Percentiles rank a stretch among this genome's conserved stretches.
phyloP scores from a whole-genome alignment of 371 early-diverging fungal genomes.

The Mortierella sp. region DNA sequence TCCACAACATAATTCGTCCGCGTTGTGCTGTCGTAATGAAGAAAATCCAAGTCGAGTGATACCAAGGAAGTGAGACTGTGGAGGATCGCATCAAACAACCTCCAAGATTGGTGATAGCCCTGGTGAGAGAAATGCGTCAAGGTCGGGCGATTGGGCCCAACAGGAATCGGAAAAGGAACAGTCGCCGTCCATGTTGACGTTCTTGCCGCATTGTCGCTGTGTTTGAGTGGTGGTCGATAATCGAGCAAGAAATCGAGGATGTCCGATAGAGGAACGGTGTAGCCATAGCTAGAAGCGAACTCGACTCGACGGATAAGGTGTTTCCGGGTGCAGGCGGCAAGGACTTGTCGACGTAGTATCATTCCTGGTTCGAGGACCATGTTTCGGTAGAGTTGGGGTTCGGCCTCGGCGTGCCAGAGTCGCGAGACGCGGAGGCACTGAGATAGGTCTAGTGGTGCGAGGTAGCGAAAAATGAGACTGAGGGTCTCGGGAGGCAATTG shows the following conservation, averaged over 20 bases:
- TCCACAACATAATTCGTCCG: not conserved
- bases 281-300: too few relatives aligned
- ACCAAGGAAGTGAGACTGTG: not conserved
- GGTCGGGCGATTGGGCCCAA: not conserved
- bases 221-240: not conserved
- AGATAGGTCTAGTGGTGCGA: too few relatives aligned
- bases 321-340: too few relatives aligned
- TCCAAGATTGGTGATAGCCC: not conserved
- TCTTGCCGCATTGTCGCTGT: not conserved
- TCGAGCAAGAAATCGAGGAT: not conserved
- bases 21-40: not conserved
- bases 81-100: not conserved
- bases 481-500: too few relatives aligned
- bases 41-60: not conserved
- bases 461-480: too few relatives aligned
- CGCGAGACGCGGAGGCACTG: too few relatives aligned
- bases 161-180: not conserved
- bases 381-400: too few relatives aligned
- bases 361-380: not conserved
- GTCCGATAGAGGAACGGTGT: too few relatives aligned
- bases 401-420: too few relatives aligned
- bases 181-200: not conserved
- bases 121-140: not conserved
- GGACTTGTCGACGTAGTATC: too few relatives aligned
- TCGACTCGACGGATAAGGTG: too few relatives aligned